Conservation (phyloP, 768 basidiomycete species). For the Tricholoma sp. region DNA sequence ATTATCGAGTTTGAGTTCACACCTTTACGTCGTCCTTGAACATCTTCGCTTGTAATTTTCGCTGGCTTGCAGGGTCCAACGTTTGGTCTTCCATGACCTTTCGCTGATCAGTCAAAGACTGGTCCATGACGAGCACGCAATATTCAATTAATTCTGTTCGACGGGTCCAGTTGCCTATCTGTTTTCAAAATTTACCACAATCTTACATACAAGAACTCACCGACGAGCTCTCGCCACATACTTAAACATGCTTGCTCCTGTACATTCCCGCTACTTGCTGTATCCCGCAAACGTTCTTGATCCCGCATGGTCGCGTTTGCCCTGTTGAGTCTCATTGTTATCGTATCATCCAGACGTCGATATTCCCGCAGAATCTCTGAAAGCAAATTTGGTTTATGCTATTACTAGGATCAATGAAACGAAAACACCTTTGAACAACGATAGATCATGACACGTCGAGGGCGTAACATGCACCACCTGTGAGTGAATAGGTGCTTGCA, state of each 20-base stretch:
- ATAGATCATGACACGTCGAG: conserved; percentile 69
- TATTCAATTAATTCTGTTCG: conserved; percentile 71
- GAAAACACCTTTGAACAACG: conserved; percentile 65
- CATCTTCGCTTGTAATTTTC: conserved; percentile 49
- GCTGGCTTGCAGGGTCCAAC: conserved; percentile 39
- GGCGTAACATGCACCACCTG: conserved; percentile 71
- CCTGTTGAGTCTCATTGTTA: conserved; percentile 77
- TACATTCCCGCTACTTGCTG: conserved; percentile 38
- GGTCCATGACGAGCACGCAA: conserved; percentile 68
- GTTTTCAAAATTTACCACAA: conserved; percentile 12
- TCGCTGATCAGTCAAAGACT: conserved; percentile 53
- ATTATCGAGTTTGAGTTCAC: conserved; percentile 11
- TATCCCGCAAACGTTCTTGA: conserved; percentile 47
- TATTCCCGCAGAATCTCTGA: conserved; percentile 81
- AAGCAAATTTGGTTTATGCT: not conserved
- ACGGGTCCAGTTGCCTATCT: conserved; percentile 62
- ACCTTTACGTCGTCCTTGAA: conserved; percentile 75
- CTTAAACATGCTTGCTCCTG: conserved; percentile 74
- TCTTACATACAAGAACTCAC: conserved; percentile 36
- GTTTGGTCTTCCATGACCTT: conserved; percentile 35
- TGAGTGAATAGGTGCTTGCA: conserved; percentile 57
- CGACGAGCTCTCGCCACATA: conserved; percentile 75
- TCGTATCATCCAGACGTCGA: conserved; percentile 72
- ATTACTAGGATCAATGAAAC: not conserved
- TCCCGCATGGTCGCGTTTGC: conserved; percentile 74